phyloP scores from a whole-genome alignment of 306 rosid genomes.

The Hylodesmum podocarpum region DNA sequence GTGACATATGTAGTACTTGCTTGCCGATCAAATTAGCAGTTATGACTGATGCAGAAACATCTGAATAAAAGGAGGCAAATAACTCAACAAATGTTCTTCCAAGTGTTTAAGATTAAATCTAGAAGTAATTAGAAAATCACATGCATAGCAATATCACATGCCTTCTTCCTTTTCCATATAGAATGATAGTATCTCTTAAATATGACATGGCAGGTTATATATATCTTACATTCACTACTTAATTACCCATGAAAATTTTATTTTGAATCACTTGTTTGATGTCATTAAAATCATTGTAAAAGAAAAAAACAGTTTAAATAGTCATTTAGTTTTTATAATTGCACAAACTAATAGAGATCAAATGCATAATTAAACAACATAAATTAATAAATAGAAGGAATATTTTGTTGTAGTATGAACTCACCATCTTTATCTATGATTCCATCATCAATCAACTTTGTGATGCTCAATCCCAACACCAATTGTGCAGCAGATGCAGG shows the following conservation, averaged over 20 bases:
- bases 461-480: slow-evolving; percentile 47
- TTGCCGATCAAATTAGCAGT: background rate
- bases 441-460: slow-evolving; percentile 47
- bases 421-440: slow-evolving; percentile 50
- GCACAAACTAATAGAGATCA: too few relatives aligned
- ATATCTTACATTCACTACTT: background rate
- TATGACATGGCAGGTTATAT: background rate
- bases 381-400: background rate
- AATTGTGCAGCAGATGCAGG: slow-evolving; percentile 59
- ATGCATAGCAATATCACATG: background rate
- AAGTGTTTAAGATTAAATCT: background rate
- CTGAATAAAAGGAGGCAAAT: background rate
- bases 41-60: background rate
- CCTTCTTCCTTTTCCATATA: background rate
- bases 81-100: background rate
- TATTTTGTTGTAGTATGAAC: background rate
- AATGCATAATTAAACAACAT: too few relatives aligned
- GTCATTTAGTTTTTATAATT: too few relatives aligned
- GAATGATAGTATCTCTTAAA: background rate
- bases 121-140: background rate
- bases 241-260: background rate
- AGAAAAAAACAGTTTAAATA: too few relatives aligned
- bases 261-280: background rate
- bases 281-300: background rate
- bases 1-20: background rate